Base-by-base conservation (phyloP, 768 basidiomycete genomes). In the Termitomyces eurrhizus region DNA sequence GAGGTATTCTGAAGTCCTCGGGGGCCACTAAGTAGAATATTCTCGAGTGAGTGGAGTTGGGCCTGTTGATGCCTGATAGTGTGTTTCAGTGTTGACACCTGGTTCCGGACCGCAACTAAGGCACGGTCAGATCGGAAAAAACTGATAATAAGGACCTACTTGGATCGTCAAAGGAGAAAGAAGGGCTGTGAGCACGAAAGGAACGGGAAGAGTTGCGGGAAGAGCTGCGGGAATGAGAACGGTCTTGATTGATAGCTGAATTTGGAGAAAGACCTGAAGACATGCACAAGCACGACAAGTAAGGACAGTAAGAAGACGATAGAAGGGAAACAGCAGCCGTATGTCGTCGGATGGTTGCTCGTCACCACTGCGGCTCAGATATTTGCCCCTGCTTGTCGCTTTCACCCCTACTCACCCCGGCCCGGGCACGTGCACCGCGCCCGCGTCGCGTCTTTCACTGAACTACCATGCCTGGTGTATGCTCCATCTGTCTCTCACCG, bases 21-120 rank as follows among this genome's bases (percentile, higher is more conserved):
- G 16, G 90, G 88, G 18, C 84, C 84, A 64, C 83, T 83, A 53
- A 87, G 80, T 52, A 93, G 74, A 56, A 83, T 78, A 68, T 78
- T 89, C 71, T 93, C 91, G 56, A 92, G 81, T 42, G 68, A 78
- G 65, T 87, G 82, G 39, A 92, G 72, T 66, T 92, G 89, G 21
- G 90, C 90, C 76, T 92, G 89, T 69, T 93, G 89, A 66, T 92
- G 90, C 62, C 91, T 78, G 66, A 93, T 93, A 69, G 80, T 84
- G 70, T 93, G 91, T 74, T 88, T 92, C 68, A 93, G 75, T 44
- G 86, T 87, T 65, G 89, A 90, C 74, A 93, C 87, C 62, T 92
- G 90, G 66, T 84, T 86, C 58, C 91, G 84, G 56, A 92, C 79
- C 63, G 85, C 82, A 69, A 92, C 91, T 93, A 67, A 62, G 61